These are phyloP conservation scores for Naegleria fowleri DNA, from an alignment of 208 protist species.

Conservation along the genomic window DNA sequence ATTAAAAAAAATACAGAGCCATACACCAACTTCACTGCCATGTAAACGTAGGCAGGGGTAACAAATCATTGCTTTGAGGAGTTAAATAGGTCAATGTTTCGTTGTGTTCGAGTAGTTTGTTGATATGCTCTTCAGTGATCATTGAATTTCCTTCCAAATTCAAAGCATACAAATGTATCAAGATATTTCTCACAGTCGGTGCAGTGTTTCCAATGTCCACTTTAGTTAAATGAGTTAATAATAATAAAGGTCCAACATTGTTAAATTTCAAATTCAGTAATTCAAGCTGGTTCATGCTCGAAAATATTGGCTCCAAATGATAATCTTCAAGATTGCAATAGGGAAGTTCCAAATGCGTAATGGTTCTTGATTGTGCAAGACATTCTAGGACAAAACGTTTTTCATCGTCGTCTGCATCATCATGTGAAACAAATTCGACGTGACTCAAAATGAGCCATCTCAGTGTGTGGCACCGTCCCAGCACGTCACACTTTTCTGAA, in stretches of 20 bases:
- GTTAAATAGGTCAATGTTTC: background rate
- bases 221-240: background rate
- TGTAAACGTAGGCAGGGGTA: background rate
- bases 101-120: background rate
- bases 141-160: background rate
- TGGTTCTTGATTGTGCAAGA: background rate
- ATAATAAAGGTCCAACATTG: background rate
- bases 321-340: background rate
- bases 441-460: background rate
- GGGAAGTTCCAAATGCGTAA: background rate
- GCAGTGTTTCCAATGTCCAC: too few relatives aligned
- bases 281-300: background rate
- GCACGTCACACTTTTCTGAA: background rate
- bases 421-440: background rate
- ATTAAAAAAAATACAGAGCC: too few relatives aligned
- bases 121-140: background rate
- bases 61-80: background rate
- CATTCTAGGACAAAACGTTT: background rate
- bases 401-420: background rate
- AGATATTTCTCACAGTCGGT: background rate
- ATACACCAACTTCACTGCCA: background rate
- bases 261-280: background rate
- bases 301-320: background rate
- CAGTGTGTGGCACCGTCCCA: background rate
- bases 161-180: background rate